phyloP scores from a whole-genome alignment of 768 basidiomycete genomes.

The Amanita jacksonii region DNA sequence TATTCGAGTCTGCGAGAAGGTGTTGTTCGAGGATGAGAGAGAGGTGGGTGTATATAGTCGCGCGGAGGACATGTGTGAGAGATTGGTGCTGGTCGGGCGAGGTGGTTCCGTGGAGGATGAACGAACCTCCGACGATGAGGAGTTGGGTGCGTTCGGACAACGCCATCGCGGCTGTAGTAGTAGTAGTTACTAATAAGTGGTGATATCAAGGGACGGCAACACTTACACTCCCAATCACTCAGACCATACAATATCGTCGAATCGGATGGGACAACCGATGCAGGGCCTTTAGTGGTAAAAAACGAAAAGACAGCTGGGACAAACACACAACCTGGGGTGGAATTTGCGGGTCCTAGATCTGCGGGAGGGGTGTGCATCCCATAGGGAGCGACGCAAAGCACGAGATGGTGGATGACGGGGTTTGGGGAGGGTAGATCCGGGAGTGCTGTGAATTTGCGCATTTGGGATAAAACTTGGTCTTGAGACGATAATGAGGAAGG shows the following conservation, averaged over 20 bases:
- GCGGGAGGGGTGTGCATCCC: no score
- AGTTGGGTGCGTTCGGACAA: constrained; percentile 16
- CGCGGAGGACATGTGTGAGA: constrained; percentile 39
- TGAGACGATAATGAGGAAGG: no score
- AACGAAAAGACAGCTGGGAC: constrained; percentile 28
- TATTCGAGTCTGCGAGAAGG: constrained; percentile 39
- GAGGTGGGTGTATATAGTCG: constrained; percentile 44
- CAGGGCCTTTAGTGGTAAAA: constrained; percentile 18
- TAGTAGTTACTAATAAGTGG: neutral
- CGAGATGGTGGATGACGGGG: constrained; percentile 30
- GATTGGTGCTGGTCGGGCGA: constrained; percentile 32
- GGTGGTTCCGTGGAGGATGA: constrained; percentile 38
- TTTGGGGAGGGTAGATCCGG: constrained; percentile 19
- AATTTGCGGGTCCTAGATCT: no score
- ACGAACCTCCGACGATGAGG: constrained; percentile 52
- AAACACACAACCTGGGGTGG: constrained; percentile 46
- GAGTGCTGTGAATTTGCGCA: constrained; percentile 18
- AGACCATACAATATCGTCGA: constrained; percentile 37
- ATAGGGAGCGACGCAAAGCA: constrained; percentile 40
- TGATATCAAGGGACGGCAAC: neutral
- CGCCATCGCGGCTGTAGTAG: neutral
- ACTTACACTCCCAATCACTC: constrained; percentile 40
- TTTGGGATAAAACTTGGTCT: constrained; percentile 14
- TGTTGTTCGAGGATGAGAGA: constrained; percentile 55
- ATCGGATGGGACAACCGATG: constrained; percentile 14